phyloP scores from a whole-genome alignment of 1,139 yeast genomes.

The Pichia norvegensis region DNA sequence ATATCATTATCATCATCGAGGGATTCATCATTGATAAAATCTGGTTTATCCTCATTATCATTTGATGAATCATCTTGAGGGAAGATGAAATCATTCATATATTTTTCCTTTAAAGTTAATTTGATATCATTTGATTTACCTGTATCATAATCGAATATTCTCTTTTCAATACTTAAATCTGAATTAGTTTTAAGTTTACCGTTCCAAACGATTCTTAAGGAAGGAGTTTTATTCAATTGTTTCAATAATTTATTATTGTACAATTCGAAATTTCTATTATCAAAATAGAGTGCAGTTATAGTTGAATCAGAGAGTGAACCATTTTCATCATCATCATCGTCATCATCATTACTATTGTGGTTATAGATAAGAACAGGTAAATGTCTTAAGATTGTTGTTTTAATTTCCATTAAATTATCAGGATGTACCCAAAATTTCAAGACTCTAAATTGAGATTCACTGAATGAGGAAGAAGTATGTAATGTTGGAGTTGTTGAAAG shows the following conservation, averaged over 20 bases:
- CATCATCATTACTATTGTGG: conserved; percentile 31
- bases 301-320: conserved; percentile 60
- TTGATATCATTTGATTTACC: conserved; percentile 50
- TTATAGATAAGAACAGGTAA: conserved; percentile 84
- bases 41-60: conserved; percentile 1
- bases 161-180: conserved; percentile 73
- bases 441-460: conserved; percentile 55
- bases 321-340: conserved; percentile 27
- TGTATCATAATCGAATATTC: conserved; percentile 52
- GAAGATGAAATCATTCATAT: conserved; percentile 53
- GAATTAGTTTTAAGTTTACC: conserved; percentile 74
- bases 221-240: conserved; percentile 61
- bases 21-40: conserved; percentile 7
- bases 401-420: conserved; percentile 93
- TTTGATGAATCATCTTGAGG: conserved; percentile 9
- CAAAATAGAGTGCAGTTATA: conserved; percentile 82
- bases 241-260: conserved; percentile 78
- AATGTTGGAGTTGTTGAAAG: conserved; percentile 29
- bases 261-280: conserved; percentile 71
- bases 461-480: conserved; percentile 17
- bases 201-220: conserved; percentile 84
- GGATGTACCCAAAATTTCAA: conserved; percentile 95
- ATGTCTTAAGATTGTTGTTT: conserved; percentile 86
- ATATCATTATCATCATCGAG: conserved; percentile 16
- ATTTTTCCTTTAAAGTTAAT: conserved; percentile 69